phyloP scores from a whole-genome alignment of 2,329 filamentous ascomycete genomes.

The Trichoderma lentiforme region DNA sequence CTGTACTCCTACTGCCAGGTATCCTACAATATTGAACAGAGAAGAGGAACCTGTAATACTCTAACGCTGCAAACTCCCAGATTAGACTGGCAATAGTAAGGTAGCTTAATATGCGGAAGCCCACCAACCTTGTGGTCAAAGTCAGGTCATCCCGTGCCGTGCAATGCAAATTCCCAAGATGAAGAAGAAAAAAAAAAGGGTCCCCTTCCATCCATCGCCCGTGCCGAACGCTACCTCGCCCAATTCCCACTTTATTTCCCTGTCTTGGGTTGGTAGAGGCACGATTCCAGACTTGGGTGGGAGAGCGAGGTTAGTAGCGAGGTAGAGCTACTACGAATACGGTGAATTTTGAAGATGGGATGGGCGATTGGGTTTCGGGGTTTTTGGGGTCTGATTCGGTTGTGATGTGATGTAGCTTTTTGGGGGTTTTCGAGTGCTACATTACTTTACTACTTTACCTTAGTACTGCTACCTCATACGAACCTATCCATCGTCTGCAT shows the following conservation, averaged over 20 bases:
- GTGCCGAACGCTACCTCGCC: not conserved
- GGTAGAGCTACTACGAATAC: not conserved
- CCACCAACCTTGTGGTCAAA: not conserved
- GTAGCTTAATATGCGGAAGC: not conserved
- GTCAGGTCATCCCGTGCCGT: not conserved
- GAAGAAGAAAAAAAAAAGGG: not conserved
- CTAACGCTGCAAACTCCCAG: not conserved
- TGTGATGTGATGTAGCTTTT: not conserved
- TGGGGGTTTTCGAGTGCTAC: not conserved
- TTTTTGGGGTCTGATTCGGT: not conserved
- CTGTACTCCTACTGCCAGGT: too few relatives aligned
- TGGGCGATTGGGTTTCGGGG: not conserved
- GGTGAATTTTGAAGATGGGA: not conserved
- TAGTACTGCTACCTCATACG: not conserved
- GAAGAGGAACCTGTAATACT: too few relatives aligned
- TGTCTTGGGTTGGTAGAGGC: not conserved
- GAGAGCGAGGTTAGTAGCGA: not conserved
- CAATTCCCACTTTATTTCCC: not conserved
- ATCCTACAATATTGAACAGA: too few relatives aligned
- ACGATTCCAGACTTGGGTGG: not conserved
- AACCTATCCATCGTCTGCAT: not conserved
- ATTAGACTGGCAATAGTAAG: not conserved
- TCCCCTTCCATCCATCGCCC: not conserved
- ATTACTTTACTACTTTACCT: not conserved
- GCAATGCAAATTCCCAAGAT: not conserved